phyloP scores from a whole-genome alignment of 192 early-diverging fungal species.

The Funneliformis mosseae region DNA sequence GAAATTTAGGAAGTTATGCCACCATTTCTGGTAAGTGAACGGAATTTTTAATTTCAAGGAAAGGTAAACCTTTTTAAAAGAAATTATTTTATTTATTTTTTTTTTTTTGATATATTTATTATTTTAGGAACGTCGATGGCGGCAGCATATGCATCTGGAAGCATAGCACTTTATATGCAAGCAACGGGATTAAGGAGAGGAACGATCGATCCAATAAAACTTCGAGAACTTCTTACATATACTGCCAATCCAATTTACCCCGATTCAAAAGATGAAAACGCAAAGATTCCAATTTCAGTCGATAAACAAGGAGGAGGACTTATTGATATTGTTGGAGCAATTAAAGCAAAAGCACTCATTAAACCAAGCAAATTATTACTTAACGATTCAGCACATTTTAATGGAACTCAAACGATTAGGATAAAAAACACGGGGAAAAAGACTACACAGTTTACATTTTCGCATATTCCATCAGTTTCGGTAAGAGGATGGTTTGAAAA shows the following conservation, averaged over 20 bases:
- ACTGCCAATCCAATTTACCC: not conserved
- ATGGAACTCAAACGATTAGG: not conserved
- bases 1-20: slow-evolving; percentile 40
- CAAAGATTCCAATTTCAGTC: not conserved
- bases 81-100: no score
- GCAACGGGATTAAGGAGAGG: not conserved
- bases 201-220: not conserved
- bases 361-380: not conserved
- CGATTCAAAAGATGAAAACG: not conserved
- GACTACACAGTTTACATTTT: not conserved
- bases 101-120: no score
- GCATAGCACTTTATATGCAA: slow-evolving; percentile 42
- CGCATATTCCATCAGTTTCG: not conserved
- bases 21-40: slow-evolving; percentile 40
- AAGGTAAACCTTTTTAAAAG: no score
- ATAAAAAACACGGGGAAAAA: not conserved
- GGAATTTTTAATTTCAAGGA: slow-evolving; percentile 30
- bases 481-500: not conserved
- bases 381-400: not conserved
- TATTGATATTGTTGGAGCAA: not conserved
- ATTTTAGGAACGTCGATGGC: slow-evolving; percentile 71
- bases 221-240: not conserved
- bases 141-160: slow-evolving; percentile 57
- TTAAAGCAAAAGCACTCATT: not conserved
- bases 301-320: not conserved